A percentile compares a stretch with the other conserved stretches of the same genome.
Conservation (phyloP, 2,329 filamentous ascomycete species). For the Nigrospora osmanthi region DNA sequence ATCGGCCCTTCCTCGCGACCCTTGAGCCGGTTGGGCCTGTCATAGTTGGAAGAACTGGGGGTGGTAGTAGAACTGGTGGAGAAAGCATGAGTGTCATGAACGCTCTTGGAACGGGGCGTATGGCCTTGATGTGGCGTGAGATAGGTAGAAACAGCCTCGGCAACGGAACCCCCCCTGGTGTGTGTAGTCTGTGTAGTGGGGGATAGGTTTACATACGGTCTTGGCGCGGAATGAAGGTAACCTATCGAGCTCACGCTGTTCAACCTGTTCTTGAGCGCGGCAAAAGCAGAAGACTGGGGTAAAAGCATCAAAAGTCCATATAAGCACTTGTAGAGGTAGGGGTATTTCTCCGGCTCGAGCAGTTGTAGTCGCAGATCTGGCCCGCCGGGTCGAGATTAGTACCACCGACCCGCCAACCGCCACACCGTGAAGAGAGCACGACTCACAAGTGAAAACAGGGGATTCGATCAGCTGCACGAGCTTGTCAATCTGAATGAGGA, state of each 20-base stretch:
- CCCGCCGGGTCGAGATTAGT: not conserved
- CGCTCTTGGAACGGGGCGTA: constrained; percentile 18
- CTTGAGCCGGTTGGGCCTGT: constrained; percentile 70
- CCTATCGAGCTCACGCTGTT: constrained; percentile 97
- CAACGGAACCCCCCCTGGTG: constrained; percentile 23
- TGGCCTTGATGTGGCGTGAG: constrained; percentile 14
- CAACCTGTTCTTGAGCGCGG: constrained; percentile 88
- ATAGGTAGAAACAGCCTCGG: constrained; percentile 16
- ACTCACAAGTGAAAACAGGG: constrained; percentile 90
- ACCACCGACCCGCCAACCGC: not conserved
- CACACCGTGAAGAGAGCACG: not conserved
- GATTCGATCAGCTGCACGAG: constrained; percentile 94
- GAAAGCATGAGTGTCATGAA: constrained; percentile 26
- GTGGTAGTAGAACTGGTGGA: constrained; percentile 3
- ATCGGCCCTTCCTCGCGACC: constrained; percentile 77
- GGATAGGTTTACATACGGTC: constrained; percentile 56
- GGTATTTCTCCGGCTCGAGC: constrained; percentile 89
- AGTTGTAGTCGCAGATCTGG: constrained; percentile 87
- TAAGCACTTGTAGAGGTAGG: constrained; percentile 93
- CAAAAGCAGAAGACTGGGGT: constrained; percentile 96
- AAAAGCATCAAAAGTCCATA: constrained; percentile 96
- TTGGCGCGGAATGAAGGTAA: constrained; percentile 74
- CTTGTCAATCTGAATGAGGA: constrained; percentile 98
- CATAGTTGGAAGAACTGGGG: constrained; percentile 50
- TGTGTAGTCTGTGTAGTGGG: constrained; percentile 16